Evolutionary conservation across 164 flowering plant species (phyloP).

Genomic region (grape (Vitis vinifera)): DNA sequence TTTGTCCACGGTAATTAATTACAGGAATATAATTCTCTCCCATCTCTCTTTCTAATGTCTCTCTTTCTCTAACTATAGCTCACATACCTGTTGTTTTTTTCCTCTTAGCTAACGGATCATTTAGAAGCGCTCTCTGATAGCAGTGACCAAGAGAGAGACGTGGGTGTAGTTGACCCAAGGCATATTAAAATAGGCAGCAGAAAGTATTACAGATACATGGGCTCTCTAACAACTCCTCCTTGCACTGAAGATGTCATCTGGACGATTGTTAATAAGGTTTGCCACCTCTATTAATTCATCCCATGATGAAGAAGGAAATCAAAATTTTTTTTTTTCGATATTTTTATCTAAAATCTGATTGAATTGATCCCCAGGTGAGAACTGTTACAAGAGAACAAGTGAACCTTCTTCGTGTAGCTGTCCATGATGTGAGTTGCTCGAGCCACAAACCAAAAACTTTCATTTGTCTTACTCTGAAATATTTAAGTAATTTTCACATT

Average conservation of each 20-base stretch:
- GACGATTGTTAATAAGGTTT: constrained; percentile 51
- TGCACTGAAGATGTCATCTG: constrained; percentile 53
- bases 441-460: too few relatives aligned
- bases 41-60: background rate
- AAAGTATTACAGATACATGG: constrained; percentile 46
- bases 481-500: too few relatives aligned
- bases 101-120: constrained; percentile 22
- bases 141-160: constrained; percentile 8
- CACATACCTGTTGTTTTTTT: background rate
- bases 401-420: constrained; percentile 38
- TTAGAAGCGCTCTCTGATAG: constrained; percentile 19
- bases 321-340: too few relatives aligned
- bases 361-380: constrained; percentile 33
- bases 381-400: constrained; percentile 49
- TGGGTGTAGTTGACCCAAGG: constrained; percentile 36
- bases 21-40: background rate
- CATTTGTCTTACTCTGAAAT: too few relatives aligned
- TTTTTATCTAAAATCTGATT: background rate
- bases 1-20: constrained; percentile 37
- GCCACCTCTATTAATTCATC: background rate
- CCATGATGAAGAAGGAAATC: background rate
- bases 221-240: constrained; percentile 59
- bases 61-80: constrained; percentile 1
- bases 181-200: constrained; percentile 25
- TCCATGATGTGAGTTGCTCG: constrained; percentile 50